Evolutionary conservation across 2,329 filamentous ascomycete species (phyloP).

Genomic region (Penicillium crustosum): DNA sequence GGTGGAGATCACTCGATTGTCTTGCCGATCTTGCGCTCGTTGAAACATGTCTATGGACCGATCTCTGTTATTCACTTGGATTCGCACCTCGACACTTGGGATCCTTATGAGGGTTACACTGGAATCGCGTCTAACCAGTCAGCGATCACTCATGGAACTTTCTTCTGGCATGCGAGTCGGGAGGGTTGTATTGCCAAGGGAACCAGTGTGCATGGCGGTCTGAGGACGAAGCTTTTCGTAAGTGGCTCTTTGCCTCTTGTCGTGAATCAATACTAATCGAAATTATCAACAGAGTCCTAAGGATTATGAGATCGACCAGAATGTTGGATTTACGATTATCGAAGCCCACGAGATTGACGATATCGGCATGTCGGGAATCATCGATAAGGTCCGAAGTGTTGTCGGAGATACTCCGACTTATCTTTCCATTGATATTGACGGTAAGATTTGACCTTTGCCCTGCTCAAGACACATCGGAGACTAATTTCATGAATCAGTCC

Average conservation of each 20-base stretch:
- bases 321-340: slow-evolving; percentile 26
- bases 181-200: slow-evolving; percentile 28
- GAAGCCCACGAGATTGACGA: slow-evolving; percentile 29
- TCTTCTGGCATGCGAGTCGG: slow-evolving; percentile 28
- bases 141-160: slow-evolving; percentile 29
- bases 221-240: slow-evolving; percentile 27
- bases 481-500: slow-evolving; percentile 13
- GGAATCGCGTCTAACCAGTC: slow-evolving; percentile 24
- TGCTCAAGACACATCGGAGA: not conserved
- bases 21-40: slow-evolving; percentile 26
- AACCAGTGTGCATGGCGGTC: slow-evolving; percentile 26
- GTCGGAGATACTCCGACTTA: slow-evolving; percentile 29
- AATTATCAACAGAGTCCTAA: slow-evolving; percentile 8
- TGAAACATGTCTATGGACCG: slow-evolving; percentile 25
- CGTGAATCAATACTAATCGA: not conserved
- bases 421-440: slow-evolving; percentile 37
- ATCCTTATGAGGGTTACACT: slow-evolving; percentile 26
- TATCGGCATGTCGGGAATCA: slow-evolving; percentile 24
- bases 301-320: slow-evolving; percentile 28
- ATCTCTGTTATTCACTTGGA: slow-evolving; percentile 32
- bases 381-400: slow-evolving; percentile 18
- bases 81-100: slow-evolving; percentile 32
- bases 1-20: slow-evolving; percentile 30
- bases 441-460: not conserved
- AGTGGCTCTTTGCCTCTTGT: not conserved